Base-by-base conservation (phyloP, 345 rosid genomes). In the Microthlaspi erraticum region DNA sequence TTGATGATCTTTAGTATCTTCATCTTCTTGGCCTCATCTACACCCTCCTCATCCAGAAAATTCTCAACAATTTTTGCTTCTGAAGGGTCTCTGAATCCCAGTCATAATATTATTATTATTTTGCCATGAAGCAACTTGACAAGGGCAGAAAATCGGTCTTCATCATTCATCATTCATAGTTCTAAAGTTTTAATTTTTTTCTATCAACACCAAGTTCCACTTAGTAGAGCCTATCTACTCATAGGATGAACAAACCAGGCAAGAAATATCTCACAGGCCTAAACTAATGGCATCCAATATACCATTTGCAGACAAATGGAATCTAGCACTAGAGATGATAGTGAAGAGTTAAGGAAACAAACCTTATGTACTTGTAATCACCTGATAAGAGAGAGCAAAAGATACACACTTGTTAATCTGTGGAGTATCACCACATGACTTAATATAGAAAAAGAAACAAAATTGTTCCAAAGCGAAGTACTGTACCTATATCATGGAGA, bases 331-430 rank as follows among this genome's bases (percentile, higher is more conserved):
- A 26, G 36, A 12, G 58, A 53, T 53, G 37, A 52, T 29, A 12
- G 2, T 7, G 33, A 23, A 38, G 53, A 52, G 1, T 17, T 6
- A n/a, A 8, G 71, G 64, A 48, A 51, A 69, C 84, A 73, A 61
- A 92, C 96, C 89, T 89, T 66, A 82, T 51, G 81, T 92, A 92
- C 74, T 89, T 89, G 81, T 88, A 87, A 72, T 89, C 98, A 77
- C 87, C 98, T 85, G 92, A 70, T 70, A 74, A 19, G 37, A 64
- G 59, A 60, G 36, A 72, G 60, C 59, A 16, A 63, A 45, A 71
- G 8, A 41, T 43, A 43, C 12, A 26, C 29, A 23, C 26, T 7
- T 41, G 49, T 57, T 11, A 59, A 66, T 12, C 9, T 23, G 23
- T 38, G 50, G 44, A 46, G 8, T 16, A 42, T 3, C 50, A 51